Base-by-base conservation (phyloP, 176 grass and related monocot species). In the Lolium multiflorum region DNA sequence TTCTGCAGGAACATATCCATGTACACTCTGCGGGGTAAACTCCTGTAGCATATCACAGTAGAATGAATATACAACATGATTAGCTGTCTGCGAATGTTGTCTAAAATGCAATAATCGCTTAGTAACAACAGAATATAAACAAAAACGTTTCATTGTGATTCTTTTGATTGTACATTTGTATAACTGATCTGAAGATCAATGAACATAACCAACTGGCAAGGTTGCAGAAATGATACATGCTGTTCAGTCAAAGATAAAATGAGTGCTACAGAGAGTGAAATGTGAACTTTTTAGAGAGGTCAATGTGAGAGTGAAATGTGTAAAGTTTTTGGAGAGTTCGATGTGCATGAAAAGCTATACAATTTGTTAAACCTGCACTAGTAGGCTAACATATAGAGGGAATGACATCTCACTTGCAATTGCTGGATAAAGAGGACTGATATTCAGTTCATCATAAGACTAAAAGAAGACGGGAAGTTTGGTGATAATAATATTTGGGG, bases 1-100 rank as follows among this genome's bases (percentile, higher is more conserved):
- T 84, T 98, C 89, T 78, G 71, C 62, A 84, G 95, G 93, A 83
- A 98, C 87, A 76, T 87, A 92, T 85, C 82, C 89, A 74, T 83
- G 24, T 25, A 93, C 94, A 83, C 80, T 85, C 52, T 96, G 69
- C 35, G 38, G 72, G 60, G 57, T 43, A 82, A 96, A 96, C 76
- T 91, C 91, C 94, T 96, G 80, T 50, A 87, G 52, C n/a, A 81
- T 57, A 91, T 79, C 25, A 74, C 38, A 52, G 59, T 78, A 5
- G 46, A 81, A 77, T 66, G 22, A 35, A 35, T 35, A 35, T 35
- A 35, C 31, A 77, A 82, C 11, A 72, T 68, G 24, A 52, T 69
- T 18, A 64, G 48, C 46, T 31, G 58, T 52, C 25, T 71, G 48
- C 8, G 65, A 52, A 65, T 49, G 66, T 20, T 51, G 47, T 59